phyloP scores from a whole-genome alignment of 495 filamentous ascomycete species.

The Terfezia claveryi region DNA sequence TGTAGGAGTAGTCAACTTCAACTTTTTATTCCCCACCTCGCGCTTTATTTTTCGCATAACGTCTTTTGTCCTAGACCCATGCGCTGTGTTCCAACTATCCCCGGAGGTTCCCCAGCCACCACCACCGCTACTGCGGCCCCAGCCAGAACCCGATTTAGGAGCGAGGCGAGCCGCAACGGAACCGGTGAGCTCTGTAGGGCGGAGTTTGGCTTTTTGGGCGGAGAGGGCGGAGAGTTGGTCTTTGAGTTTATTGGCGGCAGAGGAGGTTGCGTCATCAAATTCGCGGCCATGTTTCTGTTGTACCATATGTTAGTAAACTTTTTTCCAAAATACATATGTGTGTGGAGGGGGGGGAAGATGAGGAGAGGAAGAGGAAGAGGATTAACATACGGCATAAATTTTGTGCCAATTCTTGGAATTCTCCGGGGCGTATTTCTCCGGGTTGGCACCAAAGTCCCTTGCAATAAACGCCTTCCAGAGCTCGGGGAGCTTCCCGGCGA shows the following conservation, averaged over 20 bases:
- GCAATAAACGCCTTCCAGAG: background rate
- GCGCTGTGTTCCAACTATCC: background rate
- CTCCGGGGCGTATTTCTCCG: background rate
- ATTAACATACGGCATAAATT: background rate
- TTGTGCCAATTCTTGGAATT: background rate
- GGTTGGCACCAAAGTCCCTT: background rate
- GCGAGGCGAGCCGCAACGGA: too few relatives aligned
- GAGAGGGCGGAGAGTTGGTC: too few relatives aligned
- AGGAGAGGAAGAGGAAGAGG: background rate
- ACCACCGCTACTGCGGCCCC: too few relatives aligned
- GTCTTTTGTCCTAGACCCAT: background rate
- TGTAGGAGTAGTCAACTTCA: background rate
- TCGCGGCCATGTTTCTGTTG: too few relatives aligned
- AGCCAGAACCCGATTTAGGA: too few relatives aligned
- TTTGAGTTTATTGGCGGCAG: too few relatives aligned
- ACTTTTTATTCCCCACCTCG: background rate
- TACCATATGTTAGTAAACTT: too few relatives aligned
- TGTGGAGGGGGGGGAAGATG: too few relatives aligned
- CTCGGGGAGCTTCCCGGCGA: background rate
- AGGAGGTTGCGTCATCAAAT: too few relatives aligned
- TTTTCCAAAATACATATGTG: too few relatives aligned
- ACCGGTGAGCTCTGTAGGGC: too few relatives aligned
- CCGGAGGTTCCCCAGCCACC: background rate
- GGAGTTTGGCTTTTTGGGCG: too few relatives aligned
- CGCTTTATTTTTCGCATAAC: background rate